phyloP scores from a whole-genome alignment of 345 rosid species.

The Populus ilicifolia region DNA sequence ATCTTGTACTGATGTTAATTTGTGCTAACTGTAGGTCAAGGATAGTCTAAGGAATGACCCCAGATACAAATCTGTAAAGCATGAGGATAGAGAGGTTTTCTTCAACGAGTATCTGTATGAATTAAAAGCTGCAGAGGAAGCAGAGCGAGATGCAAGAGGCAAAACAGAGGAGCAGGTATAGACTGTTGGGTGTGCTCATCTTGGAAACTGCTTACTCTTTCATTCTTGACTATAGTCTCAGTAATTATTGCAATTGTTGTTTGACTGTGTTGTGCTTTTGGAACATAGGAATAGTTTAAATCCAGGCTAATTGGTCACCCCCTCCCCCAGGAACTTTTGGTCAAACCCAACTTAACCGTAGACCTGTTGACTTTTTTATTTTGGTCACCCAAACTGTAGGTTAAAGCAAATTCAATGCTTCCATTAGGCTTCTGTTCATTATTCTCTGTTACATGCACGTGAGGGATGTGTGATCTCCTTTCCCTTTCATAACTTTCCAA shows the following conservation, averaged over 20 bases:
- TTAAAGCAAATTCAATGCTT: too few relatives aligned
- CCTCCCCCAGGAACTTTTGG: too few relatives aligned
- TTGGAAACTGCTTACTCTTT: neutral
- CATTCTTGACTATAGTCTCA: neutral
- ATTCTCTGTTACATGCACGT: too few relatives aligned
- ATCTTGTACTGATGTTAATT: neutral
- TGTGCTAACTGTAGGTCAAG: constrained; percentile 51
- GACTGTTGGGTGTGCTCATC: neutral
- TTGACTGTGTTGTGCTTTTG: neutral
- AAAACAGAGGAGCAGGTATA: constrained; percentile 81
- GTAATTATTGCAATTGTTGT: neutral
- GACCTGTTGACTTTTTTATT: too few relatives aligned
- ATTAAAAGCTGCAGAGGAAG: constrained; percentile 68
- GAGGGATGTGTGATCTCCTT: too few relatives aligned
- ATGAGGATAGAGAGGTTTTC: constrained; percentile 75
- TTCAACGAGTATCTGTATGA: constrained; percentile 74
- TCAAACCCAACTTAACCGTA: too few relatives aligned
- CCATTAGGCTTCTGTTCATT: too few relatives aligned
- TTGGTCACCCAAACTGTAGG: too few relatives aligned
- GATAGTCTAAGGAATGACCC: constrained; percentile 80
- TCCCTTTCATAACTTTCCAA: too few relatives aligned
- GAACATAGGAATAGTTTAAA: neutral
- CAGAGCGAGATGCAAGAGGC: constrained; percentile 57
- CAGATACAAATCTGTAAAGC: constrained; percentile 70
- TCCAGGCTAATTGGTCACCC: too few relatives aligned